Evolutionary conservation across 2,329 filamentous ascomycete species (phyloP), one percentile per base, ranked within the genome.

Genomic region (Westerdykella sp.): DNA sequence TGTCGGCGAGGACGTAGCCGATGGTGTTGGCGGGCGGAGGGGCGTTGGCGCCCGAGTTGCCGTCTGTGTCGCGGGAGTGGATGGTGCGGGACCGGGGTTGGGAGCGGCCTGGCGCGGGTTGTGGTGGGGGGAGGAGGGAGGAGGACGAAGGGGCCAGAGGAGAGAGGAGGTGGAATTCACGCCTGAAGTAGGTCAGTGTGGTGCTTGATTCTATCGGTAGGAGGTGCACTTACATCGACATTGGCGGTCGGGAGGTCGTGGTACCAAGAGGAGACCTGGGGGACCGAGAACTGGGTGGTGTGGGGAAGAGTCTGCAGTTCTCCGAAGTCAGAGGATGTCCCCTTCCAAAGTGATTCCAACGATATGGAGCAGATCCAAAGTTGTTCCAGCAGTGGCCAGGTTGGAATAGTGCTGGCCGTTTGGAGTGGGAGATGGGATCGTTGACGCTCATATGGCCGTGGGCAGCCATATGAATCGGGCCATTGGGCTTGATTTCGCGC

Each of bases 1-100:
- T 53, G 31, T 48, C 41, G 2, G 41, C 39, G 3, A 60, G 55
- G 9, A 64, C 53, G 34, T 55, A 45, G n/a, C 59, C 62, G 11
- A 60, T 57, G 9, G 6, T 41, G 23, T 7, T 42, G 28, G 39
- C 25, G 11, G 15, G n/a, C 1, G 22, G 32, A n/a, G 41, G 21
- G 5, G 41, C 30, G 14, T 34, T 43, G 5, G 32, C n/a, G 32
- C 16, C 9, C 10, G 34, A 5, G 13, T 21, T 35, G 11, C 13
- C 3, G 34, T 15, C 34, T 14, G 14, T 6, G 6, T 10, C 14
- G 3, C 34, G 10, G 34, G 34, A 15, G 3, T 35, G 16, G 14
- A 14, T 12, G 14, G 16, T 14, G n/a, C 34, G 16, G 4, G 34
- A 21, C 34, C 16, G 14, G 11, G 34, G 34, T 5, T 28, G 25